phyloP scores from a whole-genome alignment of 345 rosid genomes.

The Gossypium longicalyx region DNA sequence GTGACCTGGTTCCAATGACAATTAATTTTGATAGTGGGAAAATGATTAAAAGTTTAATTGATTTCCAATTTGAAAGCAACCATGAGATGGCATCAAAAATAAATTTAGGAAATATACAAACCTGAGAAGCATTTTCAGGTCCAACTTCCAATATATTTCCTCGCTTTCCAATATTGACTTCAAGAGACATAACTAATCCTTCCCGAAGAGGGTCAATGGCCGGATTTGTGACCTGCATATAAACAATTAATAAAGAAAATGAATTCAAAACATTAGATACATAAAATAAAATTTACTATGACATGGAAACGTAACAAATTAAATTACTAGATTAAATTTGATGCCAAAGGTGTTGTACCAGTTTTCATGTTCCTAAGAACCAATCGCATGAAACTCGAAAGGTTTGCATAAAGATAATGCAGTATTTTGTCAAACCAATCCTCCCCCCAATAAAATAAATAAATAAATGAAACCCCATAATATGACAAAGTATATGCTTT shows the following conservation, averaged over 20 bases:
- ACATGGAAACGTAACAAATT: neutral
- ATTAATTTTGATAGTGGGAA: neutral
- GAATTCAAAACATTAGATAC: neutral
- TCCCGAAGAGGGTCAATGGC: conserved; percentile 98
- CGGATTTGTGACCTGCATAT: conserved; percentile 87
- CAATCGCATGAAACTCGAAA: neutral
- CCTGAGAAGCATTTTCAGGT: conserved; percentile 96
- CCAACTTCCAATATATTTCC: conserved; percentile 88
- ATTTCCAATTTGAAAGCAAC: conserved; percentile 5
- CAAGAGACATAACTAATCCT: conserved; percentile 98
- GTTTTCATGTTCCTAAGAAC: neutral
- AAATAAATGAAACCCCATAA: neutral
- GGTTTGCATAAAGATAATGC: neutral
- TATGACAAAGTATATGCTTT: neutral
- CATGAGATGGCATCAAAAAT: conserved; percentile 11
- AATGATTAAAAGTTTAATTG: conserved; percentile 1
- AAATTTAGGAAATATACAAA: conserved; percentile 22
- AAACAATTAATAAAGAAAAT: conserved; percentile 12
- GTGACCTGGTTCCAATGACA: conserved; percentile 47
- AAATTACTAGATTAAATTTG: neutral
- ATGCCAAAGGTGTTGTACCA: neutral
- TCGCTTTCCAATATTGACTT: conserved; percentile 90
- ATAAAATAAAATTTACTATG: neutral
- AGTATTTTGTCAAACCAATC: neutral
- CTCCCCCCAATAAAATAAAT: neutral